Conservation (phyloP, 768 basidiomycete species). For the Collybiopsis luxurians region DNA sequence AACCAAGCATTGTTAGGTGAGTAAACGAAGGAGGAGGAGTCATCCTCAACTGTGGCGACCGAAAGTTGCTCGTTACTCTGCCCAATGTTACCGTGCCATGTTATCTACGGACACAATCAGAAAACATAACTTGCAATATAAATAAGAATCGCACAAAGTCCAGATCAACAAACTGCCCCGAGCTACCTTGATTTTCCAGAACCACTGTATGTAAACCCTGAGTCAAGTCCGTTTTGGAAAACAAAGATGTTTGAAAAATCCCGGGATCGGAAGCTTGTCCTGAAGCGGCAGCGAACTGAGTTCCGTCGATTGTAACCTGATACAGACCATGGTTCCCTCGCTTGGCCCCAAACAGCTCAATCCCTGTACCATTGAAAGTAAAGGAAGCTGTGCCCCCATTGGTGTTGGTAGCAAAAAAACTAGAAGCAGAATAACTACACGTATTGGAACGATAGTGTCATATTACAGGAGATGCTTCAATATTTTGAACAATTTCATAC, state of each 20-base stretch:
- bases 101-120: slow-evolving; percentile 9
- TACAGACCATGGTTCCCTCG: slow-evolving; percentile 45
- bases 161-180: slow-evolving; percentile 34
- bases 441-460: background rate
- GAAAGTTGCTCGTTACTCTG: slow-evolving; percentile 7
- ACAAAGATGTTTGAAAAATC: slow-evolving; percentile 41
- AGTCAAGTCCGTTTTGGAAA: slow-evolving; percentile 27
- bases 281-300: slow-evolving; percentile 20
- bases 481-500: background rate
- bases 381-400: slow-evolving; percentile 33
- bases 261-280: slow-evolving; percentile 24
- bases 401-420: slow-evolving; percentile 2
- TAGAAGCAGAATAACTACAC: slow-evolving; percentile 6
- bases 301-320: slow-evolving; percentile 38
- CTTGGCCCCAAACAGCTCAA: slow-evolving; percentile 50
- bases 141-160: slow-evolving; percentile 38
- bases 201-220: slow-evolving; percentile 36
- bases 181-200: slow-evolving; percentile 25
- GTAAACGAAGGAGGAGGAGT: slow-evolving; percentile 36
- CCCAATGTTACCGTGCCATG: slow-evolving; percentile 9
- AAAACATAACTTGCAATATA: background rate
- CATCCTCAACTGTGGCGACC: slow-evolving; percentile 22
- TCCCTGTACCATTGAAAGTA: slow-evolving; percentile 45
- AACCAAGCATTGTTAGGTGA: slow-evolving; percentile 30
- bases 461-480: slow-evolving; percentile 6